These are phyloP conservation scores for Paulownia fortunei DNA, from an alignment of 257 asterid species.

Conservation along the genomic window DNA sequence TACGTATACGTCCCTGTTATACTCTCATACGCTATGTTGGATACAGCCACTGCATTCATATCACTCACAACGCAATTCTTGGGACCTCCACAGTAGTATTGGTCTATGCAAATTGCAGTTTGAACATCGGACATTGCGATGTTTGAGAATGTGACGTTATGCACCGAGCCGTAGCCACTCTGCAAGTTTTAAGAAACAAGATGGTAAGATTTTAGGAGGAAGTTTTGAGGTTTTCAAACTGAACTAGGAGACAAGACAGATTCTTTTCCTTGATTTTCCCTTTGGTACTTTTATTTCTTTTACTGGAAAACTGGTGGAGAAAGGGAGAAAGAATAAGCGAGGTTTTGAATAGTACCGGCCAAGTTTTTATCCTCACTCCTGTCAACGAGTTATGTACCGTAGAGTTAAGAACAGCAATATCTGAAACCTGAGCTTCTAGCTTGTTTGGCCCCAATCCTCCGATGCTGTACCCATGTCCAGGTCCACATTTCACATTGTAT, in stretches of 20 bases:
- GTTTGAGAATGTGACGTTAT: constrained; percentile 20
- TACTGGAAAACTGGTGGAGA: not conserved
- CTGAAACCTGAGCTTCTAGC: constrained; percentile 2
- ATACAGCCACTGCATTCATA: constrained; percentile 23
- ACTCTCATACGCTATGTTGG: not conserved
- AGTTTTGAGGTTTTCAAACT: no score
- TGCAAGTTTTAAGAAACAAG: not conserved
- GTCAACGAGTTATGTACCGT: constrained; percentile 7
- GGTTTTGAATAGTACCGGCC: constrained; percentile 33
- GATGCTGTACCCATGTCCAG: constrained; percentile 49
- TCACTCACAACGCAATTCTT: not conserved
- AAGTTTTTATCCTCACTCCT: constrained; percentile 47
- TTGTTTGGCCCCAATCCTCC: constrained; percentile 21
- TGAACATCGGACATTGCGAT: constrained; percentile 28
- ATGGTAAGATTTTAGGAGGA: not conserved
- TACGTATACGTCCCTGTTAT: constrained; percentile 36
- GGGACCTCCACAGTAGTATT: constrained; percentile 31
- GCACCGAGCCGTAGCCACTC: constrained; percentile 34
- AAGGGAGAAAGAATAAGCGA: not conserved
- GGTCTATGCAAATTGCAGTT: constrained; percentile 36
- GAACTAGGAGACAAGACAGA: no score
- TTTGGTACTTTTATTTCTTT: no score
- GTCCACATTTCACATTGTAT: constrained; percentile 30
- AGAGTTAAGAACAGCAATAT: constrained; percentile 21
- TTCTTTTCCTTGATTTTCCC: no score